Percentiles rank a stretch among this genome's conserved stretches.
Conservation (phyloP, 2,329 filamentous ascomycete genomes). For the Stagonosporopsis chrysanthemi region DNA sequence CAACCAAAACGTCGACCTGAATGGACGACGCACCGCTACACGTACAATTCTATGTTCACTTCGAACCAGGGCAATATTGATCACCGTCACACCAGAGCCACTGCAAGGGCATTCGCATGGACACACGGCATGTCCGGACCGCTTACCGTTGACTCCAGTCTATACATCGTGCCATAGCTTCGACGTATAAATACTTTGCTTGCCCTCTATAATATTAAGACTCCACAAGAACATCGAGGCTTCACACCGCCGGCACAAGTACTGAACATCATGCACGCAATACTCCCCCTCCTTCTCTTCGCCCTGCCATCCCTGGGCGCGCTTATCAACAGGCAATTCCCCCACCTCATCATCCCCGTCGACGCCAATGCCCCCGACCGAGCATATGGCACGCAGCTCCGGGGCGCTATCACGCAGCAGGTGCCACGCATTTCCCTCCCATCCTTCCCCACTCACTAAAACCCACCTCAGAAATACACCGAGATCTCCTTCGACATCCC, state of each 20-base stretch:
- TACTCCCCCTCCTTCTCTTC: slow-evolving; percentile 32
- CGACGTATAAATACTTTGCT: slow-evolving; percentile 16
- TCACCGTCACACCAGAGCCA: slow-evolving; percentile 18
- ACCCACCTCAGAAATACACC: slow-evolving; percentile 21
- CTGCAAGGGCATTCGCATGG: slow-evolving; percentile 20
- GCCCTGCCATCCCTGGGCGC: slow-evolving; percentile 18
- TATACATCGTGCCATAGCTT: background rate
- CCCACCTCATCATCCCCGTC: slow-evolving; percentile 47
- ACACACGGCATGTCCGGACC: background rate
- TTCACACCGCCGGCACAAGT: background rate
- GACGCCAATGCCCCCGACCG: slow-evolving; percentile 28
- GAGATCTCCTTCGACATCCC: slow-evolving; percentile 45
- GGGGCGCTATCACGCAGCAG: slow-evolving; percentile 29
- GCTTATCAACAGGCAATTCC: slow-evolving; percentile 34
- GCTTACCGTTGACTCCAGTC: background rate
- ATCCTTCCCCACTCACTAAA: background rate
- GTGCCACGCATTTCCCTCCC: slow-evolving; percentile 11
- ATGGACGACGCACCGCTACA: background rate
- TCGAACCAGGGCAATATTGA: background rate
- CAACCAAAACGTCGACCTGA: background rate
- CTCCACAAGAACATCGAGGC: background rate
- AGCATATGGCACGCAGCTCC: slow-evolving; percentile 33
- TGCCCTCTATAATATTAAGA: background rate
- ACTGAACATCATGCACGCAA: slow-evolving; percentile 29
- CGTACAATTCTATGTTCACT: background rate